phyloP scores from a whole-genome alignment of 345 rosid genomes.

The Ceriops tagal region DNA sequence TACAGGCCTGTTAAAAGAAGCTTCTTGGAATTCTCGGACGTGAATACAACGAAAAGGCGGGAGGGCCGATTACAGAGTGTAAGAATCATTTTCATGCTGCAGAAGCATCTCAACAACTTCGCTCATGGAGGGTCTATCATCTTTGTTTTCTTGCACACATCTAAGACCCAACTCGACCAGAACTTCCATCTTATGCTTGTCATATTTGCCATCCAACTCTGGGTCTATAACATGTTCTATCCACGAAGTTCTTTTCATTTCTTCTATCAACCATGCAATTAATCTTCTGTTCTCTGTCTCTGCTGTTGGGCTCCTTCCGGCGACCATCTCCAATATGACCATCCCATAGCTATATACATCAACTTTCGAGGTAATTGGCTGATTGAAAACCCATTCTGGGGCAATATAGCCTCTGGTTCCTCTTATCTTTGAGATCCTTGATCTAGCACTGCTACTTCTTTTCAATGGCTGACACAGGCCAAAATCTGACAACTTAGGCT shows the following conservation, averaged over 20 bases:
- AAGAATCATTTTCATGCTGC: constrained; percentile 1
- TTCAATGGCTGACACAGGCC: constrained; percentile 10
- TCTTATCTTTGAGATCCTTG: constrained; percentile 11
- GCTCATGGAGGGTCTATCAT: constrained; percentile 34
- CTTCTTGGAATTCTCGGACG: too few species aligned
- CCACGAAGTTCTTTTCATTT: background rate
- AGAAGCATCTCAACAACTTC: constrained; percentile 33
- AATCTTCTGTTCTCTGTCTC: background rate
- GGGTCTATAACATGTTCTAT: constrained; percentile 5
- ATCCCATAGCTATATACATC: constrained; percentile 20
- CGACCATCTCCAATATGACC: constrained; percentile 8
- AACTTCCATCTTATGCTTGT: constrained; percentile 3
- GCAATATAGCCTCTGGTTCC: constrained; percentile 20
- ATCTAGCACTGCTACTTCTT: background rate
- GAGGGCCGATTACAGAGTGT: too few species aligned
- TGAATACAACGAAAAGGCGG: too few species aligned
- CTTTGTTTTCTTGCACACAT: constrained; percentile 32
- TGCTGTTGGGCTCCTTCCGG: constrained; percentile 10
- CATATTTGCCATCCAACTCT: background rate
- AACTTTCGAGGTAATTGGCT: constrained; percentile 10
- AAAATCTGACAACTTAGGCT: constrained; percentile 15
- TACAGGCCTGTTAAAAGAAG: too few species aligned
- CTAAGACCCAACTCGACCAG: constrained; percentile 25
- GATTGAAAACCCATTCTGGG: constrained; percentile 16
- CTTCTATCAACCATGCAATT: constrained; percentile 6